Conservation (phyloP, 2,329 filamentous ascomycete species). For the Colletotrichum gigasporum region DNA sequence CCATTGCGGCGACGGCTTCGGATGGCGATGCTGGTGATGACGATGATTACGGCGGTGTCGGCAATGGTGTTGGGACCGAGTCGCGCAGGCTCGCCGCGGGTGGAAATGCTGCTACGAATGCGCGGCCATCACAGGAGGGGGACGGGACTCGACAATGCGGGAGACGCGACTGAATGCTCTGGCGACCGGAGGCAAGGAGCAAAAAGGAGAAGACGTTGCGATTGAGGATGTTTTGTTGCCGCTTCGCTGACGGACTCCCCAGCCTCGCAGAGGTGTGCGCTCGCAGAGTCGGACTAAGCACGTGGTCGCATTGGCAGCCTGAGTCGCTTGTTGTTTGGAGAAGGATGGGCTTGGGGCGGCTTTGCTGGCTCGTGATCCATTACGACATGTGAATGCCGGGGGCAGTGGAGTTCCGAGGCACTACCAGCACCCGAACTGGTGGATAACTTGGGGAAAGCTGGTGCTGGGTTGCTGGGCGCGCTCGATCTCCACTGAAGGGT, state of each 20-base stretch:
- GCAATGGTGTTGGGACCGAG: slow-evolving; percentile 10
- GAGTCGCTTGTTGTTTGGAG: slow-evolving; percentile 26
- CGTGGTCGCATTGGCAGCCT: slow-evolving; percentile 24
- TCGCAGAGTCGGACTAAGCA: slow-evolving; percentile 12
- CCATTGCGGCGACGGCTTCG: slow-evolving; percentile 40
- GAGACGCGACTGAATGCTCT: neutral
- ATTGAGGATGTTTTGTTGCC: slow-evolving; percentile 2
- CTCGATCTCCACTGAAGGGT: slow-evolving; percentile 11
- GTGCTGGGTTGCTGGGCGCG: neutral
- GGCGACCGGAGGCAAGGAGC: neutral
- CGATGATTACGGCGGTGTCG: slow-evolving; percentile 13
- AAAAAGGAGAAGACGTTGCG: neutral
- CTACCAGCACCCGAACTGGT: slow-evolving; percentile 30
- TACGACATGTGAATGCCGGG: slow-evolving; percentile 32
- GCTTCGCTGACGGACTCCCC: neutral
- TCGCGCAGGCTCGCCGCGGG: slow-evolving; percentile 26
- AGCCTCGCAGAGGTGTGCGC: slow-evolving; percentile 6
- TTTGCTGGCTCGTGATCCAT: slow-evolving; percentile 31
- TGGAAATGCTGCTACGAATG: slow-evolving; percentile 17
- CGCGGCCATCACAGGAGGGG: slow-evolving; percentile 27
- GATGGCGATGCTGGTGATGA: slow-evolving; percentile 83
- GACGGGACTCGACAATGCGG: neutral
- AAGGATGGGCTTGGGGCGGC: neutral
- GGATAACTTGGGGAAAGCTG: slow-evolving; percentile 31
- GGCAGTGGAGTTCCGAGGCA: slow-evolving; percentile 32